Evolutionary conservation across 345 rosid genomes (phyloP).

Genomic region (Camelina neglecta): DNA sequence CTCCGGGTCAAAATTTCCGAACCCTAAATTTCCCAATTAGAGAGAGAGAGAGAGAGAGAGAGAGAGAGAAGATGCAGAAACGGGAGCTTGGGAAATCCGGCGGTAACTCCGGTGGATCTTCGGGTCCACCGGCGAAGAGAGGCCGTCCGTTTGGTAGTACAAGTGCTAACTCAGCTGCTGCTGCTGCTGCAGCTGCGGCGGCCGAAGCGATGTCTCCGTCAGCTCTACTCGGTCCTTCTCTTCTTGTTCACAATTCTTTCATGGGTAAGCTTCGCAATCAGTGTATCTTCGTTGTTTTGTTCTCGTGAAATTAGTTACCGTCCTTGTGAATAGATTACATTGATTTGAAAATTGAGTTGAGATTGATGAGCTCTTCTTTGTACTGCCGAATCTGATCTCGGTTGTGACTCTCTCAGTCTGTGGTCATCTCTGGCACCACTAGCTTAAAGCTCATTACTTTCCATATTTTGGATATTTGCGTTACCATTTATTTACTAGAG

Average conservation of each 20-base stretch:
- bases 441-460: slow-evolving; percentile 17
- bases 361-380: neutral
- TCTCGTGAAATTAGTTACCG: neutral
- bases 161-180: slow-evolving; percentile 46
- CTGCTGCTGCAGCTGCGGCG: slow-evolving; percentile 52
- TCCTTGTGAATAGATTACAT: too few species aligned
- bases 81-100: slow-evolving; percentile 77
- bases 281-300: neutral
- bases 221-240: slow-evolving; percentile 81
- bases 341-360: neutral
- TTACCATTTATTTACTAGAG: neutral
- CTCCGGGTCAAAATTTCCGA: slow-evolving; percentile 15
- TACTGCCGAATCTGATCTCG: neutral
- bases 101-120: slow-evolving; percentile 64
- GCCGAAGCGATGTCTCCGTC: slow-evolving; percentile 74
- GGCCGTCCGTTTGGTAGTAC: slow-evolving; percentile 95
- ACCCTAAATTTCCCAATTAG: slow-evolving; percentile 34
- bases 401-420: neutral
- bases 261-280: slow-evolving; percentile 57
- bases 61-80: slow-evolving; percentile 74
- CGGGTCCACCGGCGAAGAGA: slow-evolving; percentile 71
- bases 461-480: neutral
- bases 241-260: slow-evolving; percentile 87
- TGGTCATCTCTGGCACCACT: neutral
- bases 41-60: slow-evolving; percentile 36